Evolutionary conservation across 495 filamentous ascomycete species (phyloP), one percentile per base, ranked within the genome.

Genomic region (Hypoxylon fuscum): DNA sequence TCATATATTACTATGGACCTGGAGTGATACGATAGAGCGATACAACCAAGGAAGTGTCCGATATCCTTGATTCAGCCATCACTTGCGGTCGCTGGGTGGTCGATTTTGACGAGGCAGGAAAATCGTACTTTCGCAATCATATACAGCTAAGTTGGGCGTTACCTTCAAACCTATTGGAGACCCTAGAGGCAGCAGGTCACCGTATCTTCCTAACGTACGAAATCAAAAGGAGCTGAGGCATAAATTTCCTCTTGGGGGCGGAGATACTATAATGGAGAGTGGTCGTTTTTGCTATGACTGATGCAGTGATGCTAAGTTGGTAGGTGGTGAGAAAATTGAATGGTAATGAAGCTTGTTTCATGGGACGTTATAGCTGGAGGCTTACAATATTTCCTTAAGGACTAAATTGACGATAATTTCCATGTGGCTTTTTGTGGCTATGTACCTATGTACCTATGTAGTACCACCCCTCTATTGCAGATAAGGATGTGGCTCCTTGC

Each of bases 401-500:
- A 27, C 8, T 27, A 27, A 27, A 27, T 8, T 27, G 25, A 27
- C 25, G 25, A 27, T 27, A 27, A 27, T 27, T 27, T 8, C 4
- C 8, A 8, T n/a, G 25, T 27, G 25, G 25, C 8, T 27, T 27
- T 27, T 27, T 27, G 25, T 27, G 25, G 25, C 25, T 27, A 27
- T n/a, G n/a, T n/a, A n/a, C n/a, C n/a, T n/a, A n/a, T n/a, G n/a
- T n/a, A 22, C 18, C 15, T 43, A 27, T 27, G 25, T 27, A 27
- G 25, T 11, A 9, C 14, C n/a, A 47, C 48, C 56, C 56, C 56
- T 60, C 56, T 32, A 59, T 42, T 3, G 32, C 29, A 29, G 11
- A 38, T 38, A 22, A 17, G 12, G 3, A n/a, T 38, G 48, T 60
- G 57, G 57, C 50, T 57, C 60, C 60, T 52, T 64, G 60, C 41